These are phyloP conservation scores for Elaeis guineensis DNA, from an alignment of 176 grass and related monocot species.

Conservation along the genomic window DNA sequence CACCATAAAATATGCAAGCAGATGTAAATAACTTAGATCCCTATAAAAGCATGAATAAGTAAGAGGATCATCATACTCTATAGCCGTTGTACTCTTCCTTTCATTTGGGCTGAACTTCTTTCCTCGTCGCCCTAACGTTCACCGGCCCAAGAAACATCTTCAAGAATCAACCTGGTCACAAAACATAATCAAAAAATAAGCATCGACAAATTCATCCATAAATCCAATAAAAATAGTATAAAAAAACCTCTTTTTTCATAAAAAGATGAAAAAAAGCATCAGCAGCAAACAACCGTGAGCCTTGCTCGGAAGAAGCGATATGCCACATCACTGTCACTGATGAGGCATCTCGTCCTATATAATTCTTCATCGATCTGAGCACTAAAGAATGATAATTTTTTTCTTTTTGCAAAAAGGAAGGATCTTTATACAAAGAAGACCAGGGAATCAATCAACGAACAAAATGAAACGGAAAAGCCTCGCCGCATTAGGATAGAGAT, in stretches of 20 bases:
- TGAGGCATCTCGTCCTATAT: conserved; percentile 56
- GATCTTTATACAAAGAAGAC: too few species aligned
- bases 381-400: too few species aligned
- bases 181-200: too few species aligned
- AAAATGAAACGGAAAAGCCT: conserved; percentile 1
- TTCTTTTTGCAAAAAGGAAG: too few species aligned
- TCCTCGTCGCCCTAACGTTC: conserved; percentile 69
- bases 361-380: conserved; percentile 81
- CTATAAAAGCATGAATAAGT: background rate
- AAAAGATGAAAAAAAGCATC: conserved; percentile 5
- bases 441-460: too few species aligned
- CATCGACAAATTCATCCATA: conserved; percentile 3
- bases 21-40: background rate
- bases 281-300: conserved; percentile 41
- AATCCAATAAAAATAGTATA: conserved; percentile 14
- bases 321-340: conserved; percentile 63
- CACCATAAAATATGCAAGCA: too few species aligned
- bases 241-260: background rate
- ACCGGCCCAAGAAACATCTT: conserved; percentile 85
- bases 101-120: conserved; percentile 94
- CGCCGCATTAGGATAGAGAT: background rate
- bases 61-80: conserved; percentile 48
- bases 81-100: conserved; percentile 98
- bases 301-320: conserved; percentile 60
- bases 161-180: conserved; percentile 49